Percentiles rank a stretch among this genome's conserved stretches.
phyloP scores from a whole-genome alignment of 257 asterid species.

The Petunia secreta region DNA sequence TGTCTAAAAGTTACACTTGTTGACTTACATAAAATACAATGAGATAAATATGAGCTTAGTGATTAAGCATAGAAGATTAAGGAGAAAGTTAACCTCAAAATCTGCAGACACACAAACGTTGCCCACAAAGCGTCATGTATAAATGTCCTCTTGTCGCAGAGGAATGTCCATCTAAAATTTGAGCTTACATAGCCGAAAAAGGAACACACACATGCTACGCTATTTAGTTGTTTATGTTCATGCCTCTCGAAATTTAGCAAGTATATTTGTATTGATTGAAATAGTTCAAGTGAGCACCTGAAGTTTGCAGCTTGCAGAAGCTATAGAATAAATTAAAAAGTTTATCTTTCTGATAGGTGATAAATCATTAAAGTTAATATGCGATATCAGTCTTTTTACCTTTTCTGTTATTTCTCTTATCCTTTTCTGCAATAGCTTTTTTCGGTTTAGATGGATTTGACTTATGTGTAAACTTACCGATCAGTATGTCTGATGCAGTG shows the following conservation, averaged over 20 bases:
- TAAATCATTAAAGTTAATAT: background rate
- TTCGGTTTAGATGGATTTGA: background rate
- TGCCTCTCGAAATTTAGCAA: background rate
- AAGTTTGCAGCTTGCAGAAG: background rate
- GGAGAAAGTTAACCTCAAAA: conserved; percentile 1
- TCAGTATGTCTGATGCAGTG: conserved; percentile 53
- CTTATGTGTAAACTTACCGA: conserved; percentile 13
- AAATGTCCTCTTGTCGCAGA: background rate
- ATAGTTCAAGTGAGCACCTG: conserved; percentile 2
- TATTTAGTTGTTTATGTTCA: background rate
- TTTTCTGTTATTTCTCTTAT: background rate
- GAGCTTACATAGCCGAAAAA: background rate
- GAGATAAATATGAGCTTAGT: conserved; percentile 14
- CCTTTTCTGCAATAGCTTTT: background rate
- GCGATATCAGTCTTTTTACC: background rate
- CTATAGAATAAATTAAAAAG: background rate
- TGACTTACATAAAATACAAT: background rate
- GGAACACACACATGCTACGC: background rate
- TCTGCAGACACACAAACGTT: background rate
- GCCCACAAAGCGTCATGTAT: background rate
- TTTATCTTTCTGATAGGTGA: background rate
- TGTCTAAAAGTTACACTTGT: background rate
- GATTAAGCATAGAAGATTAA: background rate
- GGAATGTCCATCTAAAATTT: conserved; percentile 5
- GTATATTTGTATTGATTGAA: conserved; percentile 1